A percentile compares a stretch with the other conserved stretches of the same genome.
Evolutionary conservation across 805 yeast genomes (phyloP).

Genomic region (Zygosaccharomyces gambellarensis): DNA sequence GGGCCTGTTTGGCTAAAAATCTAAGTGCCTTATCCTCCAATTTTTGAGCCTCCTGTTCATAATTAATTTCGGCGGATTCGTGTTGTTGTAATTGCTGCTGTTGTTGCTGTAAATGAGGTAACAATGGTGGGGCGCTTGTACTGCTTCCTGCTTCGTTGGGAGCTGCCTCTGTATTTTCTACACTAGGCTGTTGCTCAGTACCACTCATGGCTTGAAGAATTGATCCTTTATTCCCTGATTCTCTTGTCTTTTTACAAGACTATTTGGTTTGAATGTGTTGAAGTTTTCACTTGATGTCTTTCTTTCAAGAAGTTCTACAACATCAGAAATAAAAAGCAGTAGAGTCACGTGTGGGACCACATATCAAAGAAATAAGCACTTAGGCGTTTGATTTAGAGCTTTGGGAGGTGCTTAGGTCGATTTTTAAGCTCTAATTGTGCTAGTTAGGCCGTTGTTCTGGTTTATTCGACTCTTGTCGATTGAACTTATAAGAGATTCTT

Average conservation of each 20-base stretch:
- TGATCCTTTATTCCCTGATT: neutral
- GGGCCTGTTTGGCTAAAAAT: conserved; percentile 55
- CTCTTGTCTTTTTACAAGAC: neutral
- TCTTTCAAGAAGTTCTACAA: neutral
- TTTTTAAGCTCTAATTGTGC: neutral
- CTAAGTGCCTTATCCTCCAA: conserved; percentile 34
- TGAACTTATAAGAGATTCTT: neutral
- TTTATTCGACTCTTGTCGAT: neutral
- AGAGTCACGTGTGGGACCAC: conserved; percentile 3
- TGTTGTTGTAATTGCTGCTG: conserved; percentile 20
- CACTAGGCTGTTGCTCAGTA: conserved; percentile 9
- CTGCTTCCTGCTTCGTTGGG: conserved; percentile 8
- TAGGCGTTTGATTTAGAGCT: neutral
- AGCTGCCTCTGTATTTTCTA: conserved; percentile 7
- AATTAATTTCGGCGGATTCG: conserved; percentile 22
- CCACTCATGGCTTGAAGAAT: conserved; percentile 4
- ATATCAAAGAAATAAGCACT: neutral
- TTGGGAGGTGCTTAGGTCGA: neutral
- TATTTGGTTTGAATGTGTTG: neutral
- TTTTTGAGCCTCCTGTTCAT: conserved; percentile 35
- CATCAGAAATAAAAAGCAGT: neutral
- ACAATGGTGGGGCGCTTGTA: conserved; percentile 20
- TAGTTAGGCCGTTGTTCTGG: neutral
- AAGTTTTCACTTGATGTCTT: conserved; percentile 2
- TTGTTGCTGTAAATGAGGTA: conserved; percentile 28